These are phyloP conservation scores for Aspergillus jensenii DNA, from an alignment of 2,329 filamentous ascomycete species.

Conservation along the genomic window DNA sequence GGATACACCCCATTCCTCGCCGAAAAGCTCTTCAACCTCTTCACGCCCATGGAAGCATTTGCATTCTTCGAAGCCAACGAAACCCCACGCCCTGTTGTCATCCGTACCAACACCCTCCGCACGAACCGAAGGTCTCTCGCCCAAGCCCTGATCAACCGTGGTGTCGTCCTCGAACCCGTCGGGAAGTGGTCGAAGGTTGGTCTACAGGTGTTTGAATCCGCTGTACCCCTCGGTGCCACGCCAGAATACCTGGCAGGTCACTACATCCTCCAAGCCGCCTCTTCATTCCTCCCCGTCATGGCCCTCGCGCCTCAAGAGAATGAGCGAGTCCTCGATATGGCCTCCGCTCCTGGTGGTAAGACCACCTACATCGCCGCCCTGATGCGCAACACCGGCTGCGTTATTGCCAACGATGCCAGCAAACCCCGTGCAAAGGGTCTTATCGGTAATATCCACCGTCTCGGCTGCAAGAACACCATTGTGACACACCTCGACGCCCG, in stretches of 20 bases:
- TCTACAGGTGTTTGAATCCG: constrained; percentile 91
- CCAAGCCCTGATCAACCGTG: constrained; percentile 90
- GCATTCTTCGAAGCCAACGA: constrained; percentile 99
- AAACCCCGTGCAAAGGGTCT: constrained; percentile 92
- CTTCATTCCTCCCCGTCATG: constrained; percentile 97
- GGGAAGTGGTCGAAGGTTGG: constrained; percentile 99
- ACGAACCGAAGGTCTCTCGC: constrained; percentile 76
- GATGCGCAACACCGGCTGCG: constrained; percentile 95
- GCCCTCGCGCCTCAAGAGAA: constrained; percentile 90
- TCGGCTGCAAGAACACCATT: constrained; percentile 89
- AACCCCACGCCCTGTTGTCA: constrained; percentile 86
- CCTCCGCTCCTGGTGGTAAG: constrained; percentile 92
- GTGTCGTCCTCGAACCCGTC: constrained; percentile 92
- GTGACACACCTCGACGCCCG: constrained; percentile 95
- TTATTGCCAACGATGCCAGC: constrained; percentile 96
- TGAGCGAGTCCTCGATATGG: constrained; percentile 91
- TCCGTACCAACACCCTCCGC: constrained; percentile 92
- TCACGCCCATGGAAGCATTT: constrained; percentile 89
- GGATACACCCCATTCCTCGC: constrained; percentile 94
- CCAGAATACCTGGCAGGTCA: constrained; percentile 96
- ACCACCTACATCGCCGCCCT: constrained; percentile 94
- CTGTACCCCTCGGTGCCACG: constrained; percentile 84
- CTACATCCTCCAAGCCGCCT: constrained; percentile 96
- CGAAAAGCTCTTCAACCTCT: constrained; percentile 90
- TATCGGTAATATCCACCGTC: constrained; percentile 94